These are phyloP conservation scores for Tuber brumale DNA, from an alignment of 495 filamentous ascomycete species.

Conservation along the genomic window DNA sequence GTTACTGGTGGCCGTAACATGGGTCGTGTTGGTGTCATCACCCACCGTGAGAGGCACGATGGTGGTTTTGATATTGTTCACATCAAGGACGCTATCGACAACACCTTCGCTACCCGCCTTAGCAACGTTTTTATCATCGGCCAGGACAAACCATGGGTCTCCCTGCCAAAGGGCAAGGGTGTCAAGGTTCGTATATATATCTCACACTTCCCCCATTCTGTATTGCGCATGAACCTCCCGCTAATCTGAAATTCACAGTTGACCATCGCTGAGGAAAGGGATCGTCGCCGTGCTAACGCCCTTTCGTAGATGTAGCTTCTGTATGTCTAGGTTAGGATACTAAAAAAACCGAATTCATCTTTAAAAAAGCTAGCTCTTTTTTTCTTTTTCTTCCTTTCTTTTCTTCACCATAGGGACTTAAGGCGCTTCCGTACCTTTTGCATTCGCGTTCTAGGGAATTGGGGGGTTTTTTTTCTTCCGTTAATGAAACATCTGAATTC, in stretches of 20 bases:
- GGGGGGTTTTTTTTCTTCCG: background rate
- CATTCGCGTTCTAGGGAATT: background rate
- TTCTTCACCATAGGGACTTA: background rate
- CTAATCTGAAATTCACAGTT: constrained; percentile 50
- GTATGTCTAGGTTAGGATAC: background rate
- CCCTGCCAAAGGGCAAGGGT: constrained; percentile 98
- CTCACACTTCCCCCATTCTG: background rate
- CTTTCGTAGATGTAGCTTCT: constrained; percentile 16
- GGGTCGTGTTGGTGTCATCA: constrained; percentile 99
- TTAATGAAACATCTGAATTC: background rate
- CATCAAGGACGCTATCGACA: constrained; percentile 99
- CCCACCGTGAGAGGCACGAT: constrained; percentile 98
- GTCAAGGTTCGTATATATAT: constrained; percentile 63
- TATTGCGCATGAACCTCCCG: constrained; percentile 5
- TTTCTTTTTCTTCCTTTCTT: background rate
- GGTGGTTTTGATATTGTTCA: constrained; percentile 99
- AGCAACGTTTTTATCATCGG: constrained; percentile 98
- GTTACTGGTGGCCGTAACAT: constrained; percentile 98
- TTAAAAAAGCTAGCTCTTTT: background rate
- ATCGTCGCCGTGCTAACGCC: constrained; percentile 69
- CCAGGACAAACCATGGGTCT: constrained; percentile 96
- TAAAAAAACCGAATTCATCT: background rate
- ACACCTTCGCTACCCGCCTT: constrained; percentile 97
- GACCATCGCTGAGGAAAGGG: constrained; percentile 94
- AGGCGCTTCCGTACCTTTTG: background rate